Percentiles rank a stretch among this genome's conserved stretches.
These are phyloP conservation scores for Xylaria curta DNA, from an alignment of 495 filamentous ascomycete species.

Conservation along the genomic window DNA sequence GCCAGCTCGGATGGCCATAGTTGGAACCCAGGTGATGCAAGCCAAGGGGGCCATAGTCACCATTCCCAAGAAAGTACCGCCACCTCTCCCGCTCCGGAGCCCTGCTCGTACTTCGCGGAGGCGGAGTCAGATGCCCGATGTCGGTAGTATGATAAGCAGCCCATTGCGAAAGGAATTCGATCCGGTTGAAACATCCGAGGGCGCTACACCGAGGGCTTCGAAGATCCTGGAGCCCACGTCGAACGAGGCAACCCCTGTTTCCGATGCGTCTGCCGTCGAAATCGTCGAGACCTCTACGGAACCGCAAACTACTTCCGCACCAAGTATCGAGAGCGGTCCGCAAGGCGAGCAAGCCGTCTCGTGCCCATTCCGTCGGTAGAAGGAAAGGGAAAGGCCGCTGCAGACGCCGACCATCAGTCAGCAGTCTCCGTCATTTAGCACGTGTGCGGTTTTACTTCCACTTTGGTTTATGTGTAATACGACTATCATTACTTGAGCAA, in stretches of 20 bases:
- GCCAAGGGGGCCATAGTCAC: slow-evolving; percentile 69
- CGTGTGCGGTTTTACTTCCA: background rate
- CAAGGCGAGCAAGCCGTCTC: slow-evolving; percentile 19
- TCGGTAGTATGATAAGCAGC: slow-evolving; percentile 35
- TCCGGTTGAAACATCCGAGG: slow-evolving; percentile 31
- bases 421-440: slow-evolving; percentile 32
- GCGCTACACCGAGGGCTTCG: slow-evolving; percentile 29
- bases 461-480: slow-evolving; percentile 17
- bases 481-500: slow-evolving; percentile 23
- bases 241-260: background rate
- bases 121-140: slow-evolving; percentile 43
- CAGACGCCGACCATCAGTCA: slow-evolving; percentile 27
- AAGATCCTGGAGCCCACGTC: slow-evolving; percentile 21
- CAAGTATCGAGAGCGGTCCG: slow-evolving; percentile 22
- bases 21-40: slow-evolving; percentile 52
- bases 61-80: slow-evolving; percentile 73
- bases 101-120: slow-evolving; percentile 56
- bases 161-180: slow-evolving; percentile 41
- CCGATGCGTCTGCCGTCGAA: background rate
- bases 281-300: background rate
- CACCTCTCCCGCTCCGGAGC: slow-evolving; percentile 67
- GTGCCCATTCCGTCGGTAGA: slow-evolving; percentile 14
- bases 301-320: background rate
- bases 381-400: slow-evolving; percentile 25
- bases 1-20: slow-evolving; percentile 57